phyloP scores from a whole-genome alignment of 768 basidiomycete genomes.

The Lactifluus volemus region DNA sequence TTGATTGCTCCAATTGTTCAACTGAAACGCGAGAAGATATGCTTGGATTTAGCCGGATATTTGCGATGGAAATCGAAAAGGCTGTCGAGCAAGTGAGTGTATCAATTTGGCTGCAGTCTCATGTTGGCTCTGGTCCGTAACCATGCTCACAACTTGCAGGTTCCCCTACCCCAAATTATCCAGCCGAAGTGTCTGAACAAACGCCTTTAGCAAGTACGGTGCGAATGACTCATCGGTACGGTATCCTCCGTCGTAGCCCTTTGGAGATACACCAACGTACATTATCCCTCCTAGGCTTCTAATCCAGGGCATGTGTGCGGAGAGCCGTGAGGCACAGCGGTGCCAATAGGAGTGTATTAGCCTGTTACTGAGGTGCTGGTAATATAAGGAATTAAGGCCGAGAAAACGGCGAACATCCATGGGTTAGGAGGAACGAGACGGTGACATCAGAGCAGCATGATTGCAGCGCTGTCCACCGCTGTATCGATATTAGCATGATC shows the following conservation, averaged over 20 bases:
- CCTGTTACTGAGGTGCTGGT: too few species aligned
- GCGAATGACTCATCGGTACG: too few species aligned
- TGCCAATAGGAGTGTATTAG: too few species aligned
- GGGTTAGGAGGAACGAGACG: conserved; percentile 91
- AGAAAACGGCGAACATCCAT: conserved; percentile 78
- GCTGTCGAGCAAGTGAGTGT: background rate
- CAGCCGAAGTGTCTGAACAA: too few species aligned
- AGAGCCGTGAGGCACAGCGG: too few species aligned
- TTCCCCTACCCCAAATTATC: background rate
- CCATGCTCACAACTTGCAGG: background rate
- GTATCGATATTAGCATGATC: conserved; percentile 4
- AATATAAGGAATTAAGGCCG: conserved; percentile 39
- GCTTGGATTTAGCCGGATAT: background rate
- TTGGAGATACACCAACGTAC: too few species aligned
- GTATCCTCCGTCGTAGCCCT: too few species aligned
- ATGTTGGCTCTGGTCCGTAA: background rate
- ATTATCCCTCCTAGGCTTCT: too few species aligned
- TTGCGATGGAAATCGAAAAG: background rate
- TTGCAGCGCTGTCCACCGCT: conserved; percentile 96
- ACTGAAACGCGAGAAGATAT: background rate
- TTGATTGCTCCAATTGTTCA: background rate
- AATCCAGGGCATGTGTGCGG: too few species aligned
- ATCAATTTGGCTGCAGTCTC: background rate
- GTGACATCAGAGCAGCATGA: conserved; percentile 80
- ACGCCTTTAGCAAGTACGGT: too few species aligned